Percentiles rank a stretch among this genome's conserved stretches.
Evolutionary conservation across 139 green algal species (phyloP).

Genomic region (Tetradesmus obliquus): DNA sequence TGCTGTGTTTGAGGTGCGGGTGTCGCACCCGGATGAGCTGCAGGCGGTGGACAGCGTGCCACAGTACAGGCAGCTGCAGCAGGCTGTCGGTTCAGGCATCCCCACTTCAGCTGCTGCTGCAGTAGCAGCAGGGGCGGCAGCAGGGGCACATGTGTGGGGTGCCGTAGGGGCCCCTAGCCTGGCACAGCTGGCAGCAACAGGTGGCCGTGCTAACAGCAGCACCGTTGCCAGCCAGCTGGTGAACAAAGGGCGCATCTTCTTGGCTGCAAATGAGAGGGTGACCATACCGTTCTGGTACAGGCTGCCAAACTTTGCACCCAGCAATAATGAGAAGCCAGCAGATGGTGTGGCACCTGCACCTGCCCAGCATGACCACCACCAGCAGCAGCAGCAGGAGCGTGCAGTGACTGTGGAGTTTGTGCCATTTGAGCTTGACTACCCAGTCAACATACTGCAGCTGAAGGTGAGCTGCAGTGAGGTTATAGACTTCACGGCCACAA

Average conservation of each 20-base stretch:
- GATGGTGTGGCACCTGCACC: background rate
- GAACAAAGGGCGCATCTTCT: constrained; percentile 16
- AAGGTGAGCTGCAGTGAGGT: constrained; percentile 30
- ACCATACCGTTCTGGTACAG: constrained; percentile 8
- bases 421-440: constrained; percentile 51
- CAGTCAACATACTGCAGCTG: constrained; percentile 67
- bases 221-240: constrained; percentile 15
- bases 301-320: background rate
- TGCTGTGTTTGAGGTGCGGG: constrained; percentile 65
- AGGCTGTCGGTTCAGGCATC: constrained; percentile 53
- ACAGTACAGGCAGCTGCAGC: constrained; percentile 61
- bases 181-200: background rate
- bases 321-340: background rate
- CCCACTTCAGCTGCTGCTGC: background rate
- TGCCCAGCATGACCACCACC: background rate
- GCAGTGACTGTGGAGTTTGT: constrained; percentile 54
- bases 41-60: constrained; percentile 50
- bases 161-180: constrained; percentile 14
- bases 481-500: background rate
- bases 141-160: background rate
- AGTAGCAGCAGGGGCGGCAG: background rate
- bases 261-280: constrained; percentile 20
- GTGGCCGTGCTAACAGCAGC: constrained; percentile 42
- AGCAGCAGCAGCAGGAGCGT: constrained; percentile 22
- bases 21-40: constrained; percentile 53